Percentiles rank a stretch among this genome's conserved stretches.
Evolutionary conservation across 129 eudicot species (phyloP).

Genomic region (Lonicera japonica): DNA sequence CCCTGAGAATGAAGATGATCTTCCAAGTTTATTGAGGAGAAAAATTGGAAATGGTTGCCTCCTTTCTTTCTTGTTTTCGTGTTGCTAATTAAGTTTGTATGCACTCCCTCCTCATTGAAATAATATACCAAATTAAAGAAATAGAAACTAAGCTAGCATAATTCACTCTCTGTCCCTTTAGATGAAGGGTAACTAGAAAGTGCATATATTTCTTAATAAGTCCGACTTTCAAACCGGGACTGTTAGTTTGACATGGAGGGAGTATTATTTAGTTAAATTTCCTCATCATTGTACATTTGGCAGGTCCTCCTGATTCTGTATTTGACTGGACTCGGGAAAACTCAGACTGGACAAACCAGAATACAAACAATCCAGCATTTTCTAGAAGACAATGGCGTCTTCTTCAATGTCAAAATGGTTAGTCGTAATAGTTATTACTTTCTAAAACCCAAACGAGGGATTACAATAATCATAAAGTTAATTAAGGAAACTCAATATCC

Average conservation of each 20-base stretch:
- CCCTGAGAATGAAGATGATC: constrained; percentile 88
- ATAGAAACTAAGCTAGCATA: too few species aligned
- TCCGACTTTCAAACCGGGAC: too few species aligned
- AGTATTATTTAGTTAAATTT: constrained; percentile 9
- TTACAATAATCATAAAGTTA: too few species aligned
- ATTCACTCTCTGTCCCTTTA: too few species aligned
- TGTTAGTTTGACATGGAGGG: too few species aligned
- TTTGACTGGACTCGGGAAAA: constrained; percentile 96
- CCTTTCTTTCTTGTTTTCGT: constrained; percentile 2
- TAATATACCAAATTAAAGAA: too few species aligned
- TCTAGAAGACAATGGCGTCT: constrained; percentile 98
- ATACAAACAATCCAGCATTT: constrained; percentile 71
- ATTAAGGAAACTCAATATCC: too few species aligned
- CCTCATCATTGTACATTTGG: constrained; percentile 7
- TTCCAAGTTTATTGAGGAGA: constrained; percentile 60
- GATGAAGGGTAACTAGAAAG: too few species aligned
- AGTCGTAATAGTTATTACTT: too few species aligned
- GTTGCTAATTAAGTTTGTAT: not conserved
- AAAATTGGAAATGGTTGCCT: constrained; percentile 86
- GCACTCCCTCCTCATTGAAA: too few species aligned
- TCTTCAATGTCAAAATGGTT: constrained; percentile 99
- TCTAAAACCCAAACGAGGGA: too few species aligned
- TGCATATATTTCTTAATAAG: too few species aligned
- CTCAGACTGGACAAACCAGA: constrained; percentile 73
- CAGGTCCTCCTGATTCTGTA: constrained; percentile 95